phyloP scores from a whole-genome alignment of 306 rosid species.

The Sindora glabra region DNA sequence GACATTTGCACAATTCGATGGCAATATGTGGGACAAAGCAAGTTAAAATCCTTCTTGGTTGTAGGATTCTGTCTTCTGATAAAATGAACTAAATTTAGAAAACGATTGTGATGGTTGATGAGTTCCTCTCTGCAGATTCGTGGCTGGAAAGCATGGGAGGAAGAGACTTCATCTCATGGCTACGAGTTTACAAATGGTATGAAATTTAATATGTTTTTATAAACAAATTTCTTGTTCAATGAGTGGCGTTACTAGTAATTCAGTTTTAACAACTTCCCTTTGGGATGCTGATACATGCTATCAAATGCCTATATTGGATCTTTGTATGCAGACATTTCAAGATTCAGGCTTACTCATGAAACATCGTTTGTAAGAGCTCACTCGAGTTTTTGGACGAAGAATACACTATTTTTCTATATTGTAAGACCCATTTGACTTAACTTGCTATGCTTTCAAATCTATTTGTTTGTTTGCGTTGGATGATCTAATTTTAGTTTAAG shows the following conservation, averaged over 20 bases:
- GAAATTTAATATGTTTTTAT: neutral
- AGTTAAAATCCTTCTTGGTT: no score
- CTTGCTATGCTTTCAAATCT: neutral
- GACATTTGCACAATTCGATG: no score
- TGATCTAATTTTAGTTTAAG: neutral
- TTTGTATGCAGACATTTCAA: constrained; percentile 49
- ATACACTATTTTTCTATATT: constrained; percentile 61
- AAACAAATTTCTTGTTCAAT: neutral
- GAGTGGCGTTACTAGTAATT: neutral
- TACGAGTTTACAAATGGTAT: constrained; percentile 80
- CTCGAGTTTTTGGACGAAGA: constrained; percentile 63
- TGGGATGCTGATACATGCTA: constrained; percentile 1
- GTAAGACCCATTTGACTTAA: constrained; percentile 39
- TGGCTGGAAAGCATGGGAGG: constrained; percentile 96
- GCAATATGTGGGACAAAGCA: no score
- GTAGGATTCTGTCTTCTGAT: neutral
- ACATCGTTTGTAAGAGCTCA: constrained; percentile 89
- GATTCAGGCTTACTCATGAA: constrained; percentile 83
- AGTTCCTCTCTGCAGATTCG: constrained; percentile 58
- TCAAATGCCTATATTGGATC: neutral
- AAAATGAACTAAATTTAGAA: neutral
- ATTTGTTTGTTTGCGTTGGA: neutral
- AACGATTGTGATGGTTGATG: neutral
- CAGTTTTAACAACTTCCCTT: neutral
- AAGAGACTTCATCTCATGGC: constrained; percentile 63